These are phyloP conservation scores for Toxicodendron radicans DNA, from an alignment of 345 rosid species.

Conservation along the genomic window DNA sequence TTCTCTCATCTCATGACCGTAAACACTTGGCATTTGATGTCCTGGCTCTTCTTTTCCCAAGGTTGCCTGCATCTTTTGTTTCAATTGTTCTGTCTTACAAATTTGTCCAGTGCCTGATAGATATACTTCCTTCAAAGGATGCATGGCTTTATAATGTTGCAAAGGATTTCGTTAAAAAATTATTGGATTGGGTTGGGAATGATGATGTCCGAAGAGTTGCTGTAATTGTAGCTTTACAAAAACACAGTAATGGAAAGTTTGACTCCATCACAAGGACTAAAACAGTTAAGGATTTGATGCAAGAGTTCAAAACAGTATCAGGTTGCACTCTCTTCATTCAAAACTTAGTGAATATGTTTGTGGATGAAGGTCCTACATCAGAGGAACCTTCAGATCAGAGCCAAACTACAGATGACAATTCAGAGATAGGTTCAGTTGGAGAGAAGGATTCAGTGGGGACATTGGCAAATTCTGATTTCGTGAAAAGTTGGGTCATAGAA, in stretches of 20 bases:
- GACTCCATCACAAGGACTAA: conserved; percentile 67
- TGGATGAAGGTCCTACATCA: conserved; percentile 70
- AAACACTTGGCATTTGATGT: conserved; percentile 88
- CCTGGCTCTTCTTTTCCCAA: conserved; percentile 76
- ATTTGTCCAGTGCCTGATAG: conserved; percentile 86
- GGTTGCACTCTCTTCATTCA: conserved; percentile 84
- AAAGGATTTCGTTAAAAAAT: conserved; percentile 67
- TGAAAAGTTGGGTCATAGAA: conserved; percentile 89
- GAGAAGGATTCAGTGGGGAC: conserved; percentile 66
- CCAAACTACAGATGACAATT: conserved; percentile 98
- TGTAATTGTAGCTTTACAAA: conserved; percentile 78
- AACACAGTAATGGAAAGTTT: conserved; percentile 87
- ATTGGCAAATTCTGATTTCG: conserved; percentile 59
- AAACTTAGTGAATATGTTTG: conserved; percentile 71
- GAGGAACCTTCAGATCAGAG: conserved; percentile 98
- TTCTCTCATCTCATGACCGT: conserved; percentile 90
- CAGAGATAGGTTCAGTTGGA: conserved; percentile 78
- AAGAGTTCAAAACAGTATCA: conserved; percentile 72
- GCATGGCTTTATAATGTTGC: conserved; percentile 90
- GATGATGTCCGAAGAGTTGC: conserved; percentile 86
- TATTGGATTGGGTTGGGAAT: conserved; percentile 67
- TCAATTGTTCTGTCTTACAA: conserved; percentile 66
- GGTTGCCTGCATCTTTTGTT: conserved; percentile 71
- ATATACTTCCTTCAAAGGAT: conserved; percentile 83
- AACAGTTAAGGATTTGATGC: conserved; percentile 76